Conservation (phyloP, 2,329 filamentous ascomycete species). For the Helminthosporium solani region DNA sequence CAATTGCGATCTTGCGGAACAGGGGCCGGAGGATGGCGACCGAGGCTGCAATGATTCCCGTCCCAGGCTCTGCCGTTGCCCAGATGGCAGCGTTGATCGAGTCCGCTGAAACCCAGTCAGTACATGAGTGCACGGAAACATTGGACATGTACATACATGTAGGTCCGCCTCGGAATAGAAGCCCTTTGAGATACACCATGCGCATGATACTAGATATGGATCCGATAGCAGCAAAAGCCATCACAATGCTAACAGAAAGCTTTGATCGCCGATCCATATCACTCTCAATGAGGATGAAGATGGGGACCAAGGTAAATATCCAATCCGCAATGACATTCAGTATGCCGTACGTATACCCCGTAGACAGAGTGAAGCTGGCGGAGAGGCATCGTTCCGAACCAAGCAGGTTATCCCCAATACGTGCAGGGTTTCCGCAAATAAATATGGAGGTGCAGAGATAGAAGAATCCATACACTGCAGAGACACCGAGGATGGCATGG, state of each 20-base stretch:
- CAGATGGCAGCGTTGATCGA: slow-evolving; percentile 46
- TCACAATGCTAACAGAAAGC: slow-evolving; percentile 48
- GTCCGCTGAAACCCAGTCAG: slow-evolving; percentile 23
- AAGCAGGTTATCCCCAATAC: slow-evolving; percentile 23
- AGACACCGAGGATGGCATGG: slow-evolving; percentile 23
- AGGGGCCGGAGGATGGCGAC: slow-evolving; percentile 50
- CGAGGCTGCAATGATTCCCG: slow-evolving; percentile 53
- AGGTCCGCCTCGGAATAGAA: slow-evolving; percentile 14
- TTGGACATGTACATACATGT: slow-evolving; percentile 8
- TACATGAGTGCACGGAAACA: background rate
- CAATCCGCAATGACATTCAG: slow-evolving; percentile 38
- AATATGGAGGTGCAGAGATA: slow-evolving; percentile 34
- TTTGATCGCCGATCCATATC: slow-evolving; percentile 49
- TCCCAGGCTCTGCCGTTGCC: slow-evolving; percentile 53
- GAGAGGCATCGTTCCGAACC: slow-evolving; percentile 26
- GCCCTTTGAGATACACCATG: slow-evolving; percentile 34
- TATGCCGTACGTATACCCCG: slow-evolving; percentile 35
- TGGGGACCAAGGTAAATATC: slow-evolving; percentile 39
- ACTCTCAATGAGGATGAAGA: slow-evolving; percentile 39
- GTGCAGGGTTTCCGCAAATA: slow-evolving; percentile 31
- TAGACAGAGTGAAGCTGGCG: slow-evolving; percentile 18
- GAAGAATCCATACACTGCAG: slow-evolving; percentile 28
- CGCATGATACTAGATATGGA: slow-evolving; percentile 35
- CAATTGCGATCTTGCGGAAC: slow-evolving; percentile 32
- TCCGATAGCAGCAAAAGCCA: slow-evolving; percentile 45